Conservation (phyloP, 2,329 filamentous ascomycete genomes). For the Ceratocystis harringtonii region DNA sequence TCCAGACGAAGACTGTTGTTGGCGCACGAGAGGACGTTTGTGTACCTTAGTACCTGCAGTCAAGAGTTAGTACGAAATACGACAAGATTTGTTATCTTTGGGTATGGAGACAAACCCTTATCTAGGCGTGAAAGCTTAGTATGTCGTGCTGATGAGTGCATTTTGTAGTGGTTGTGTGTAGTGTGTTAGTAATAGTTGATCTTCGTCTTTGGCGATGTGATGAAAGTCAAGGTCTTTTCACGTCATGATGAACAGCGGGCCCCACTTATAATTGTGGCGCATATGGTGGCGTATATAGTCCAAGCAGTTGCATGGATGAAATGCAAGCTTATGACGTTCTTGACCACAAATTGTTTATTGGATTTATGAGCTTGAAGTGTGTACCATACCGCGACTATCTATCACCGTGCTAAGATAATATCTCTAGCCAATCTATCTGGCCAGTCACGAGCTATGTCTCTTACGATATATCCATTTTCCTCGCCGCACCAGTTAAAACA, state of each 20-base stretch:
- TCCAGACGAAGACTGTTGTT: conserved; percentile 29
- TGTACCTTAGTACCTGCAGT: conserved; percentile 33
- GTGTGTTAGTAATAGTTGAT: neutral
- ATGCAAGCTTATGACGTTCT: neutral
- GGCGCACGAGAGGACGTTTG: conserved; percentile 33
- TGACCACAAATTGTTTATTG: neutral
- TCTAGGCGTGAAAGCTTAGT: conserved; percentile 27
- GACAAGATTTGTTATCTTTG: neutral
- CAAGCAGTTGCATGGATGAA: neutral
- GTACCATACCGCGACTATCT: no score
- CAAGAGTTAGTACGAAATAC: neutral
- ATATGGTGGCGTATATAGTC: conserved; percentile 6
- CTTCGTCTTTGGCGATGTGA: neutral
- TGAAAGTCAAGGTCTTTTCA: neutral
- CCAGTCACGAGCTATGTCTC: conserved; percentile 31
- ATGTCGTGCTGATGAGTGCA: conserved; percentile 17
- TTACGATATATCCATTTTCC: conserved; percentile 44
- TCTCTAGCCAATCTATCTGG: neutral
- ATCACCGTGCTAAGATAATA: neutral
- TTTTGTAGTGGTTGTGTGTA: conserved; percentile 2
- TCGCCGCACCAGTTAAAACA: conserved; percentile 35
- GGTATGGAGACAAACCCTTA: conserved; percentile 21
- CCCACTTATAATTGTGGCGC: conserved; percentile 3
- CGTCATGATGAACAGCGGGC: neutral
- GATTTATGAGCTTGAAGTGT: neutral